A percentile compares a stretch with the other conserved stretches of the same genome.
These are phyloP conservation scores for Crithidia brevicula DNA, from an alignment of 208 protist species.

Conservation along the genomic window DNA sequence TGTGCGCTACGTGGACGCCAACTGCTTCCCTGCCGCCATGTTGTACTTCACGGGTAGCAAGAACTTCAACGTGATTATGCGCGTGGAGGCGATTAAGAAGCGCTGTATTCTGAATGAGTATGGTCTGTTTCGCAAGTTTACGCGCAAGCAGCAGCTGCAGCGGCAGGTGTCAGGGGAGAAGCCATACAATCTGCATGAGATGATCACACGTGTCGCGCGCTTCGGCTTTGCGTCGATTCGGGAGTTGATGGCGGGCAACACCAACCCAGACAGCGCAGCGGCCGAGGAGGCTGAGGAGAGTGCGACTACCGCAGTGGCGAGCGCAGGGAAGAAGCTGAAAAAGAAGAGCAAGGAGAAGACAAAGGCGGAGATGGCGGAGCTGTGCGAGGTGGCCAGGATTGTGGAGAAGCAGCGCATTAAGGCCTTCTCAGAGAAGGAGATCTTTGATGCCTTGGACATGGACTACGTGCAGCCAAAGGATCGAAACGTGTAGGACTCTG, in stretches of 20 bases:
- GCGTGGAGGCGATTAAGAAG: conserved; percentile 81
- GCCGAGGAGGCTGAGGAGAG: conserved; percentile 2
- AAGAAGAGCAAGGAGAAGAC: conserved; percentile 33
- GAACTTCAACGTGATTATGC: conserved; percentile 93
- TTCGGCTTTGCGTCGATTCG: conserved; percentile 11
- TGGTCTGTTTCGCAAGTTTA: conserved; percentile 69
- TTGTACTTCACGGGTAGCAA: conserved; percentile 95
- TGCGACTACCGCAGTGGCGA: conserved; percentile 2
- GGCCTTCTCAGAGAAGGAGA: conserved; percentile 67
- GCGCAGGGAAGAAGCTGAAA: conserved; percentile 18
- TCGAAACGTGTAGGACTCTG: conserved; percentile 57
- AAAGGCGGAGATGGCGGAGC: conserved; percentile 43
- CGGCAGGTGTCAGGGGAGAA: conserved; percentile 13
- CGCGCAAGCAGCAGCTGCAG: conserved; percentile 29
- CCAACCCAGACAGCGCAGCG: neutral
- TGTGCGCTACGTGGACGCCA: conserved; percentile 84
- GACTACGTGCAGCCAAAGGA: conserved; percentile 75
- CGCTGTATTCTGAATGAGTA: conserved; percentile 89
- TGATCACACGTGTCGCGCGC: conserved; percentile 60
- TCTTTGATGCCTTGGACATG: conserved; percentile 83
- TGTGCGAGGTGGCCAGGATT: conserved; percentile 49
- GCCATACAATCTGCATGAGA: conserved; percentile 50
- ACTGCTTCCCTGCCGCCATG: conserved; percentile 82
- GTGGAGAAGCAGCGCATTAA: conserved; percentile 74
- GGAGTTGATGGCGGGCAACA: neutral